phyloP scores from a whole-genome alignment of 2,329 filamentous ascomycete species.

The Monosporascus sp. region DNA sequence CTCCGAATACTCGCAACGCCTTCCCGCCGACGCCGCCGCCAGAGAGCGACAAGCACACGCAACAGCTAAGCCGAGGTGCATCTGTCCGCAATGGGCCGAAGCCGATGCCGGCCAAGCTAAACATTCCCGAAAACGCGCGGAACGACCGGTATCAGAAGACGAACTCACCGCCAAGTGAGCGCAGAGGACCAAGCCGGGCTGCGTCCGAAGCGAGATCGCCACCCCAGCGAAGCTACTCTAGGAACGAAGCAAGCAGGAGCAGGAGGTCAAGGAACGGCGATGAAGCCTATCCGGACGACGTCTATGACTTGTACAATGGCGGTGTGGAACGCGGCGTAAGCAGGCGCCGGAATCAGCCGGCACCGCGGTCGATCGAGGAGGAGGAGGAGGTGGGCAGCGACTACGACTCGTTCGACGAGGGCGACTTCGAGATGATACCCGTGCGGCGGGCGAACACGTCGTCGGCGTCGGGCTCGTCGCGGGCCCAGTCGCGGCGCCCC shows the following conservation, averaged over 20 bases:
- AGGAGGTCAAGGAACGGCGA: conserved; percentile 46
- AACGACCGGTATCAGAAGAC: conserved; percentile 52
- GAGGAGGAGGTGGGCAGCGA: conserved; percentile 66
- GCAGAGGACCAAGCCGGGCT: conserved; percentile 29
- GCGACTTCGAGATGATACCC: conserved; percentile 74
- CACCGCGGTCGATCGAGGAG: conserved; percentile 66
- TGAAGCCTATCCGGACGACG: conserved; percentile 61
- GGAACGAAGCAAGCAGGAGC: conserved; percentile 30
- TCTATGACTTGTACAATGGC: conserved; percentile 58
- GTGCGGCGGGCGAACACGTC: conserved; percentile 41
- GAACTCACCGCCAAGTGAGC: conserved; percentile 37
- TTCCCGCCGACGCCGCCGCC: conserved; percentile 99
- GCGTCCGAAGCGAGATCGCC: conserved; percentile 41
- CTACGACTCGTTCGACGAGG: conserved; percentile 68
- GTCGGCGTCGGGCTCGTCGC: conserved; percentile 43
- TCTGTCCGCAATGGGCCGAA: conserved; percentile 59
- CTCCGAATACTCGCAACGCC: conserved; percentile 69
- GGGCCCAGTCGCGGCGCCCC: conserved; percentile 53
- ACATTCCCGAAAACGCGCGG: conserved; percentile 51
- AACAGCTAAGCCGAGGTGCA: conserved; percentile 45
- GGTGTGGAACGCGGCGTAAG: conserved; percentile 29
- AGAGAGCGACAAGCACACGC: conserved; percentile 64
- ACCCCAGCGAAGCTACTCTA: conserved; percentile 38
- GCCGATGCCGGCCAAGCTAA: conserved; percentile 57
- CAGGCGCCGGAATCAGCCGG: conserved; percentile 35